These are phyloP conservation scores for Peronosclerospora sorghi DNA, from an alignment of 352 stramenopile species.

Conservation along the genomic window DNA sequence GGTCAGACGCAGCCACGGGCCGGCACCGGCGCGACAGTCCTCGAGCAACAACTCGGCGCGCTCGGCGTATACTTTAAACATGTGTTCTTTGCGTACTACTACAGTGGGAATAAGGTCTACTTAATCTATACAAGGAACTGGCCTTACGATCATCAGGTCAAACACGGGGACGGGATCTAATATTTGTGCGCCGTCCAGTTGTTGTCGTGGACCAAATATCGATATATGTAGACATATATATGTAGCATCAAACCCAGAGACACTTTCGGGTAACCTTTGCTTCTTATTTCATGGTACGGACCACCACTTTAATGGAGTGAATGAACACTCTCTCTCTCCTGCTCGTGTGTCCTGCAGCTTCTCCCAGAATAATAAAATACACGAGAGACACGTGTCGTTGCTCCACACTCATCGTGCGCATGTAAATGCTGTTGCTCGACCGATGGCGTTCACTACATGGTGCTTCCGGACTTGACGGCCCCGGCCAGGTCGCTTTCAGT, in stretches of 20 bases:
- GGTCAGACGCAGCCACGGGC: constrained; percentile 44
- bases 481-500: constrained; percentile 8
- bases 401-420: constrained; percentile 1
- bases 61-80: constrained; percentile 78
- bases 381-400: constrained; percentile 4
- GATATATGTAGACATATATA: too few relatives aligned
- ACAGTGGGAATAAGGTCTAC: too few relatives aligned
- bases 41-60: constrained; percentile 60
- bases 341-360: neutral
- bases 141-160: too few relatives aligned
- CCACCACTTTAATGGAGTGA: constrained; percentile 4
- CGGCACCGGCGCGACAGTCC: constrained; percentile 61
- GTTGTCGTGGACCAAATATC: too few relatives aligned
- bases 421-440: constrained; percentile 8
- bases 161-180: too few relatives aligned
- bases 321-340: neutral
- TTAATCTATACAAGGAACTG: too few relatives aligned
- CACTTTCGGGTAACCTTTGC: too few relatives aligned
- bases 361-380: constrained; percentile 21
- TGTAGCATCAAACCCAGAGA: too few relatives aligned
- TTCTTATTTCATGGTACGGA: constrained; percentile 12
- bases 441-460: constrained; percentile 26
- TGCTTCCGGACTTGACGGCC: constrained; percentile 57
- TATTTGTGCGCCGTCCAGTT: too few relatives aligned
- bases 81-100: too few relatives aligned